Base-by-base conservation (phyloP, 2,329 filamentous ascomycete genomes). In the Colletotrichum somersetense region DNA sequence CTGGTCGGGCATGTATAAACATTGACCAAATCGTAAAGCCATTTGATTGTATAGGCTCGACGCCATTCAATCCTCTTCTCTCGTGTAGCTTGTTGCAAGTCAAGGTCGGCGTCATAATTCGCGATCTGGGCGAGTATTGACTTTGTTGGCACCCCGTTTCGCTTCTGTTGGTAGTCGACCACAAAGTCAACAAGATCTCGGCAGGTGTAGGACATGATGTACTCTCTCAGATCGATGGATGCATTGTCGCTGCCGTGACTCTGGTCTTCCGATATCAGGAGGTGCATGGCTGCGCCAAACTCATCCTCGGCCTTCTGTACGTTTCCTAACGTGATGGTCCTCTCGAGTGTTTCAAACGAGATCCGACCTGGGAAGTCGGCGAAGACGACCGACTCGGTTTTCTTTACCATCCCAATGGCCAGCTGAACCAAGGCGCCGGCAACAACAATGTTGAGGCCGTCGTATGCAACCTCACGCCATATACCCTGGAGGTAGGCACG, bases 21-120 rank as follows among this genome's bases (percentile, higher is more conserved):
- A 62, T 86, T 87, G 74, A 88, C 83, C 7, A 88, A 74, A 66
- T 87, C 85, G 71, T 87, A 88, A 0, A 88, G 80, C 85, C 85
- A 87, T 70, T 84, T 86, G 71, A 88, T 85, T 2, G 83, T 86
- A 65, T 86, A 88, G 0, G 77, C 74, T 1, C 84, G 82, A 8
- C 86, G 84, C 86, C 86, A 88, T 11, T 79, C 76, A 4, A 85
- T 50, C 30, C 83, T 77, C 62, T 87, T 75, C 6, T 82, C 76
- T 12, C 81, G 76, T n/a, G 76, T 84, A 0, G 82, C 82, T 2
- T 58, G 56, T 63, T 77, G 73, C 8, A 87, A 76, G 66, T 86
- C 74, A 16, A 85, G 77, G 1, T 75, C 73, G 8, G 84, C 84
- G 63, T 85, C 75, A 86, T 84, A 88, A 42, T 81, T 73, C 0